Conservation (phyloP, 2,329 filamentous ascomycete species). For the Helotiales sp. region DNA sequence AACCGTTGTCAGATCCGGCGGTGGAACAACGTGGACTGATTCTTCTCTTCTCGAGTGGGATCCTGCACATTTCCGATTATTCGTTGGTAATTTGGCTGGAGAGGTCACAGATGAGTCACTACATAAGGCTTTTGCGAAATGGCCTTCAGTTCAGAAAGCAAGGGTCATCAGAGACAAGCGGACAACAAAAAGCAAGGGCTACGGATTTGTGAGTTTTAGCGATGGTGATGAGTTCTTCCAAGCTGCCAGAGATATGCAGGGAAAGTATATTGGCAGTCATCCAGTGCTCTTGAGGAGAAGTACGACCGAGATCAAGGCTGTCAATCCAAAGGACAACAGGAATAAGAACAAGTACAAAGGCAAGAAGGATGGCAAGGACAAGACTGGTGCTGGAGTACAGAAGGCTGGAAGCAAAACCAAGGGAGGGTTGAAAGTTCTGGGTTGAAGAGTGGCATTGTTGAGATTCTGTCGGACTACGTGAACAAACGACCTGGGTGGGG, state of each 20-base stretch:
- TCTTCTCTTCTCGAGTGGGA: conserved; percentile 92
- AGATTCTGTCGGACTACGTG: too few species aligned
- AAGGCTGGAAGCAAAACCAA: conserved; percentile 69
- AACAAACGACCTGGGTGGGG: too few species aligned
- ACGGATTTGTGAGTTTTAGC: conserved; percentile 93
- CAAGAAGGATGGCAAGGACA: conserved; percentile 37
- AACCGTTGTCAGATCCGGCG: conserved; percentile 85
- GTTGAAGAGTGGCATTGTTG: conserved; percentile 39
- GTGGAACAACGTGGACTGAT: conserved; percentile 92
- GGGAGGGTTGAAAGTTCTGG: conserved; percentile 61
- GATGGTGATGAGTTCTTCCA: conserved; percentile 96
- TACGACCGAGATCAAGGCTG: conserved; percentile 86
- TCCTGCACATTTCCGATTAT: conserved; percentile 88
- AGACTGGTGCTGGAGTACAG: conserved; percentile 51
- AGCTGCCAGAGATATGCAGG: conserved; percentile 96
- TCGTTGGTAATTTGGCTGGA: conserved; percentile 94
- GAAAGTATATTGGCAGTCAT: conserved; percentile 98
- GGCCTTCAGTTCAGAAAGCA: conserved; percentile 86
- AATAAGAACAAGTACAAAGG: conserved; percentile 42
- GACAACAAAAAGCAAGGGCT: conserved; percentile 94
- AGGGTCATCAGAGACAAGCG: conserved; percentile 94
- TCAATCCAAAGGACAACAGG: conserved; percentile 65
- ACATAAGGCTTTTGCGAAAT: conserved; percentile 88
- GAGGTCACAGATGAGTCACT: conserved; percentile 97
- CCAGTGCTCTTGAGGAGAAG: conserved; percentile 85